Evolutionary conservation across 805 yeast species (phyloP).

Genomic region (Naumovozyma castellii): DNA sequence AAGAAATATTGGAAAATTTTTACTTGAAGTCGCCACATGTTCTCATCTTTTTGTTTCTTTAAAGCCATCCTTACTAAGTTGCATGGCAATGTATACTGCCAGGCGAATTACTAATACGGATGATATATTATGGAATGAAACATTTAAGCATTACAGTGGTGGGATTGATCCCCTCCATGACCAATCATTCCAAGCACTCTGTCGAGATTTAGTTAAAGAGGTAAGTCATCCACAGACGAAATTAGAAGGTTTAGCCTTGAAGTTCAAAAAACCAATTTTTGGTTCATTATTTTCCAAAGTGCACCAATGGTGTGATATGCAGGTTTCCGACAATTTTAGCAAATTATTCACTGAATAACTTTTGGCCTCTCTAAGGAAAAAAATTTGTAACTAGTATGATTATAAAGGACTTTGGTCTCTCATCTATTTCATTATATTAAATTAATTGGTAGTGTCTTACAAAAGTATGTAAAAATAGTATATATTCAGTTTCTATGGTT

Average conservation of each 20-base stretch:
- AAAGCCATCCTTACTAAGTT: slow-evolving; percentile 73
- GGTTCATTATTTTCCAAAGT: slow-evolving; percentile 12
- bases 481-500: too few relatives aligned
- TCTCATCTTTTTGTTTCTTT: slow-evolving; percentile 66
- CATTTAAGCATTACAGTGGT: slow-evolving; percentile 22
- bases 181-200: slow-evolving; percentile 13
- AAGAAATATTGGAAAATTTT: slow-evolving; percentile 81
- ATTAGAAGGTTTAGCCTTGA: slow-evolving; percentile 19
- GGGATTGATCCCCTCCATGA: slow-evolving; percentile 19
- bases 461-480: too few relatives aligned
- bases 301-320: slow-evolving; percentile 3
- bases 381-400: too few relatives aligned
- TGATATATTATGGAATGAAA: slow-evolving; percentile 22
- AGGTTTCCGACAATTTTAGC: slow-evolving; percentile 1
- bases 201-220: slow-evolving; percentile 21
- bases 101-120: slow-evolving; percentile 42
- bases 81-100: slow-evolving; percentile 79
- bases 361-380: too few relatives aligned
- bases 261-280: slow-evolving; percentile 17
- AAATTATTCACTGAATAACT: neutral
- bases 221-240: slow-evolving; percentile 23
- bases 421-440: neutral
- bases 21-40: slow-evolving; percentile 68
- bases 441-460: too few relatives aligned
- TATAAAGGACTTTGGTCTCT: too few relatives aligned